Evolutionary conservation across 2,329 filamentous ascomycete genomes (phyloP).

Genomic region (Curvularia verruculosa): DNA sequence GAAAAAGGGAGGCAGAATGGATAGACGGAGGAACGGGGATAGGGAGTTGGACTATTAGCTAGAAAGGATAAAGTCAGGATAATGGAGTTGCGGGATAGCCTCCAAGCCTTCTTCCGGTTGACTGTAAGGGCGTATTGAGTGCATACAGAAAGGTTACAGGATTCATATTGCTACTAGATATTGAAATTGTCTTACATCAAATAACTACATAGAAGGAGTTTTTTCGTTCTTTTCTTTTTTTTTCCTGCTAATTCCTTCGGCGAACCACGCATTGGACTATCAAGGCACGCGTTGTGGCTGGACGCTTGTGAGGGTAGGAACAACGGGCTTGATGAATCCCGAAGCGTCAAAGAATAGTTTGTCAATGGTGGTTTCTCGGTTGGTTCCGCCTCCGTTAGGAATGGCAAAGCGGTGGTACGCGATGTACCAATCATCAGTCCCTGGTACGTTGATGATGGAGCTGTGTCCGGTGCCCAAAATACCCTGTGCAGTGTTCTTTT

Average conservation of each 20-base stretch:
- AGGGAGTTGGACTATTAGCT: too few relatives aligned
- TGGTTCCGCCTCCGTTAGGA: slow-evolving; percentile 31
- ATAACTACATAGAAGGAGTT: too few relatives aligned
- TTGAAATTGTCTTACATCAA: too few relatives aligned
- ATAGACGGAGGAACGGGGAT: too few relatives aligned
- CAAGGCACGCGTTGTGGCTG: slow-evolving; percentile 6
- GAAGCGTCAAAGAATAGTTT: slow-evolving; percentile 31
- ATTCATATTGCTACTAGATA: too few relatives aligned
- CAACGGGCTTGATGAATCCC: slow-evolving; percentile 32
- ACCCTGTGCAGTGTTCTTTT: slow-evolving; percentile 30
- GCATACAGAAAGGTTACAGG: too few relatives aligned
- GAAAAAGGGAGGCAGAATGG: too few relatives aligned
- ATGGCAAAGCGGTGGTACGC: slow-evolving; percentile 39
- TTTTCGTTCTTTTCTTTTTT: too few relatives aligned
- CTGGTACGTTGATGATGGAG: slow-evolving; percentile 35
- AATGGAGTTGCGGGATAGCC: too few relatives aligned
- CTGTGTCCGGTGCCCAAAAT: slow-evolving; percentile 37
- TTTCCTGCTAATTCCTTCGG: neutral
- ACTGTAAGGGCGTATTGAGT: too few relatives aligned
- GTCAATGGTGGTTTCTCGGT: slow-evolving; percentile 36
- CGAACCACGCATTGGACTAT: neutral
- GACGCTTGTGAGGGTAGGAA: slow-evolving; percentile 35
- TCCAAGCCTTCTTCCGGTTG: too few relatives aligned
- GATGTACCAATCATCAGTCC: slow-evolving; percentile 41
- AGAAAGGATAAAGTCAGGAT: too few relatives aligned